Base-by-base conservation (phyloP, 2,329 filamentous ascomycete genomes). In the Fusarium mangiferae region DNA sequence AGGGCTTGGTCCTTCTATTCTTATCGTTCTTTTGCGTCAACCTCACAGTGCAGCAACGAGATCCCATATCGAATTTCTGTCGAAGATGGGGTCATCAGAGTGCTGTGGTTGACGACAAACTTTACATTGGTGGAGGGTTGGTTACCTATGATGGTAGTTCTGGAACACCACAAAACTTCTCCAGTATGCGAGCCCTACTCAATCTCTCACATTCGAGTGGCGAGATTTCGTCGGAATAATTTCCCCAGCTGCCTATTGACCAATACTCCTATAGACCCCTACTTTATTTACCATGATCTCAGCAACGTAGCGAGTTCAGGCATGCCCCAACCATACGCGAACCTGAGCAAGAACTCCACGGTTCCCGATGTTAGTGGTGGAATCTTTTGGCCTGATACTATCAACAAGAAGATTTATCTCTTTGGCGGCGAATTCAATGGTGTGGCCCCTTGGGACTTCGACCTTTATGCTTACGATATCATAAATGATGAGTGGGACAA, bases 91-190 rank as follows among this genome's bases (percentile, higher is more conserved):
- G 87, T 49, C 90, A 92, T 77, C 88, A 91, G 78, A 89, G 89
- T 13, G 85, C 90, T 12, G 83, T 91, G 15, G 84, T 92, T 51
- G 89, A 91, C 77, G 80, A 86, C 46, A 87, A 85, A 70, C 81
- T 92, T 26, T 92, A 90, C 77, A 89, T 92, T 59, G 90, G 92
- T 75, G 90, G 90, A 42, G 90, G 90, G 9, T 81, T 88, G 61
- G 78, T 91, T 35, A 87, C 89, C 74, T 90, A 87, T 81, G 87
- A 85, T 73, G 84, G 87, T 5, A 80, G 88, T 26, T 78, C 84
- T 6, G 80, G 84, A 46, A 85, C 86, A 73, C 82, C 84, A 2
- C 78, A 80, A 22, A 90, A 91, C 72, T 87, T 88, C 74, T 87
- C 89, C 26, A 91, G 89, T 91, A 82, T 62, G 87, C 83, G 46